Conservation (phyloP, 768 basidiomycete genomes). For the Termitomyces sp. region DNA sequence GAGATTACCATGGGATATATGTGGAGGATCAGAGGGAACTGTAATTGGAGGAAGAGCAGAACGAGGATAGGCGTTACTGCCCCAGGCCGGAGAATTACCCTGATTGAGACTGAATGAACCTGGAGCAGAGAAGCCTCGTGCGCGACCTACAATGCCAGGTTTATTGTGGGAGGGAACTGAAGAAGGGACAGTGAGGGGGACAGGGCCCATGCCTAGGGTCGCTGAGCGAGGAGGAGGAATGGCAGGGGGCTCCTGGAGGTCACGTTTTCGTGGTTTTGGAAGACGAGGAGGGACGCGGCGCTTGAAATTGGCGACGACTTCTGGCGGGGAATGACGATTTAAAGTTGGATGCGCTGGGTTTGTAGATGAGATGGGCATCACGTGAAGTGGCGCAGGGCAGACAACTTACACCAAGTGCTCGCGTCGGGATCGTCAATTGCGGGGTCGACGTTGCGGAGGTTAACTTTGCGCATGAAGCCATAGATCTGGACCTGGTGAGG, state of each 20-base stretch:
- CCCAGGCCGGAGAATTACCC: conserved; percentile 43
- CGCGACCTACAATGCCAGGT: conserved; percentile 49
- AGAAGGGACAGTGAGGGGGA: conserved; percentile 65
- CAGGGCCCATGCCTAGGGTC: conserved; percentile 55
- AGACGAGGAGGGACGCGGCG: conserved; percentile 92
- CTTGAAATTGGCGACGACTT: conserved; percentile 92
- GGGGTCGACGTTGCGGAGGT: conserved; percentile 91
- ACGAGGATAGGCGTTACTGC: conserved; percentile 59
- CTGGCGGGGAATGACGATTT: conserved; percentile 85
- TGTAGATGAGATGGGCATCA: conserved; percentile 8
- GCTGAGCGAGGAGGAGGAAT: conserved; percentile 79
- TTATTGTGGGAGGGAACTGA: conserved; percentile 38
- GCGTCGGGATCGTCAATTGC: conserved; percentile 95
- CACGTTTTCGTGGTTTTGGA: conserved; percentile 82
- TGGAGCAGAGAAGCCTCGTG: conserved; percentile 81
- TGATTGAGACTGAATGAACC: conserved; percentile 73
- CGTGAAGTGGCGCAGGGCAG: not conserved
- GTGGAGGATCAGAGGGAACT: conserved; percentile 72
- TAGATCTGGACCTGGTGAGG: conserved; percentile 65
- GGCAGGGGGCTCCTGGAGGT: conserved; percentile 61
- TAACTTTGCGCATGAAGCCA: conserved; percentile 98
- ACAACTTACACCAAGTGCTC: conserved; percentile 93
- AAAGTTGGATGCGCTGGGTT: conserved; percentile 82
- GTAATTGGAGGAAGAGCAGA: conserved; percentile 76
- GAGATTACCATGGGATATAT: conserved; percentile 53